These are phyloP conservation scores for Viola pubescens DNA, from an alignment of 441 rosid species.

Conservation along the genomic window DNA sequence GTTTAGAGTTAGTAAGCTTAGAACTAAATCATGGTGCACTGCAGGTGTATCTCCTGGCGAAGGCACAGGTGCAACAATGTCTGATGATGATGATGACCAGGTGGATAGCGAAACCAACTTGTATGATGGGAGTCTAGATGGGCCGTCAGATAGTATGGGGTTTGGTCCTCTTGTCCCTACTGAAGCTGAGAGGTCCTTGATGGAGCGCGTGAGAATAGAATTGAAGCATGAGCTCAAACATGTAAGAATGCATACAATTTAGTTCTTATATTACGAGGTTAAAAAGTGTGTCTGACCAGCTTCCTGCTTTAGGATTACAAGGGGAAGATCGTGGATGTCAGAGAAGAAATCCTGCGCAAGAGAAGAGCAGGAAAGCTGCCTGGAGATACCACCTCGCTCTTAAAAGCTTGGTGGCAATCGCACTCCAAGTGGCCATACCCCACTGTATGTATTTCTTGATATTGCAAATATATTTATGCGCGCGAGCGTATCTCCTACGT, in stretches of 20 bases:
- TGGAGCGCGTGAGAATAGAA: constrained; percentile 96
- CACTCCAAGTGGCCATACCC: constrained; percentile 99
- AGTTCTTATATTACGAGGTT: background rate
- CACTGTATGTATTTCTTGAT: constrained; percentile 42
- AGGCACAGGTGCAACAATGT: constrained; percentile 96
- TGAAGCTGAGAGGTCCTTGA: constrained; percentile 85
- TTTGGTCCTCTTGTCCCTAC: constrained; percentile 94
- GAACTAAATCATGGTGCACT: constrained; percentile 6
- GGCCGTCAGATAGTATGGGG: constrained; percentile 52
- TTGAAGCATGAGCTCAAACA: constrained; percentile 94
- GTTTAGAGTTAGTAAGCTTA: constrained; percentile 3
- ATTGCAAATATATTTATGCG: background rate
- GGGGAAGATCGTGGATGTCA: constrained; percentile 85
- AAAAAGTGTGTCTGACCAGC: constrained; percentile 6
- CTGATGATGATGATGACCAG: constrained; percentile 92
- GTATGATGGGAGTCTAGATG: constrained; percentile 75
- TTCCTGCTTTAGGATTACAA: constrained; percentile 64
- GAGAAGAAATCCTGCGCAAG: constrained; percentile 95
- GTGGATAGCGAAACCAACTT: constrained; percentile 73
- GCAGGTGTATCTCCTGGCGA: constrained; percentile 89
- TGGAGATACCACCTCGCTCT: constrained; percentile 83
- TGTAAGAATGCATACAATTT: constrained; percentile 28
- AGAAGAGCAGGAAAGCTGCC: constrained; percentile 97
- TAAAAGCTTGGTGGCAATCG: constrained; percentile 95
- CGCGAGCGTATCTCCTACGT: too few species aligned